phyloP scores from a whole-genome alignment of 1,284 basidiomycete species.

The Rhodotorula glutinis region DNA sequence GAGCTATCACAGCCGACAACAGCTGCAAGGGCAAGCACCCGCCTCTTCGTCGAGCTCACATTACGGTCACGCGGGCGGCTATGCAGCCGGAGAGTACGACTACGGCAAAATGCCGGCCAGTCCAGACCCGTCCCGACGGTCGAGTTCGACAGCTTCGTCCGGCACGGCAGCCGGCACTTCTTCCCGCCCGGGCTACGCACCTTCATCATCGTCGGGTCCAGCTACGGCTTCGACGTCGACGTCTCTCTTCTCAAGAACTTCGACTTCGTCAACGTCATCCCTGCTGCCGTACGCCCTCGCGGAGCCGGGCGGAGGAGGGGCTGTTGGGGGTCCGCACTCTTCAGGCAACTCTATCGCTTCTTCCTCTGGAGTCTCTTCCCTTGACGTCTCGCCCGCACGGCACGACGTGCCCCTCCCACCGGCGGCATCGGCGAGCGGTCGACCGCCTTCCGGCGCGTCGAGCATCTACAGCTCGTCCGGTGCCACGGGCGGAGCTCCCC shows the following conservation, averaged over 20 bases:
- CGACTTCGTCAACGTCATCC: constrained; percentile 20
- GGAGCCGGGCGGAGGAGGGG: constrained; percentile 2
- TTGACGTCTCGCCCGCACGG: background rate
- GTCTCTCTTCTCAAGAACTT: constrained; percentile 26
- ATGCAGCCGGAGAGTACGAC: background rate
- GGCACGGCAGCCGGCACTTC: constrained; percentile 1
- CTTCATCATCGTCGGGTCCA: constrained; percentile 28
- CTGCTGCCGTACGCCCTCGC: constrained; percentile 20
- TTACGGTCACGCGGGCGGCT: background rate
- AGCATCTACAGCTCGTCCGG: background rate
- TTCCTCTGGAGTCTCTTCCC: background rate
- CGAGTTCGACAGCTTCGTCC: background rate
- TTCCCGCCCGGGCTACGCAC: constrained; percentile 14
- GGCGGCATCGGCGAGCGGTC: background rate
- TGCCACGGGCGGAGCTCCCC: constrained; percentile 1
- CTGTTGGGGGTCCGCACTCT: background rate
- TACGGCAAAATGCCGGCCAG: background rate
- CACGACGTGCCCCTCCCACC: background rate
- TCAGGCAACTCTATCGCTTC: constrained; percentile 2
- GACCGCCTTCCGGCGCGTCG: background rate
- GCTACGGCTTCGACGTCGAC: constrained; percentile 23
- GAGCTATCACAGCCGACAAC: constrained; percentile 8
- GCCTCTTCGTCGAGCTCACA: background rate
- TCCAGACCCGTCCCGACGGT: background rate
- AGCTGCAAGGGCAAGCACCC: background rate